These are phyloP conservation scores for Salix dunnii DNA, from an alignment of 345 rosid genomes.

Conservation along the genomic window DNA sequence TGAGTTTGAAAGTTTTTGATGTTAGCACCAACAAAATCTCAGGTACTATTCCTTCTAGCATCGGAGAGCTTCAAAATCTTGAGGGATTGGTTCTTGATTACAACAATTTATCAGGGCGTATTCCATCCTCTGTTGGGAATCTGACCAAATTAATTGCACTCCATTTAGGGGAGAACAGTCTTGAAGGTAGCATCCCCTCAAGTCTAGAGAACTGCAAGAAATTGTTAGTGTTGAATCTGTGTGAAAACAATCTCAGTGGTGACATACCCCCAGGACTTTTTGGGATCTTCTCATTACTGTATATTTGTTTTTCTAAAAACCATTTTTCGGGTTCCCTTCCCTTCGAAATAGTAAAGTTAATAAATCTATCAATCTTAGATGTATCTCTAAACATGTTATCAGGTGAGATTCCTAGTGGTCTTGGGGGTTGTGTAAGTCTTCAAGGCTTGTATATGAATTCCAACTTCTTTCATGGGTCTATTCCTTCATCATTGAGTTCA, in stretches of 20 bases:
- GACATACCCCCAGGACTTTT: not conserved
- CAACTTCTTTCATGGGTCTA: not conserved
- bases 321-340: not conserved
- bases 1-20: not conserved
- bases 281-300: not conserved
- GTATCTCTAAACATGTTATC: not conserved
- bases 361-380: not conserved
- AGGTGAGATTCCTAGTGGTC: not conserved
- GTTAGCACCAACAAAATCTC: constrained; percentile 6
- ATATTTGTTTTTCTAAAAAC: not conserved
- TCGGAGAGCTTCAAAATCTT: constrained; percentile 15
- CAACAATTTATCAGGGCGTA: constrained; percentile 16
- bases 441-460: not conserved
- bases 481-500: not conserved
- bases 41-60: constrained; percentile 9
- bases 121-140: constrained; percentile 30
- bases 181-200: constrained; percentile 28
- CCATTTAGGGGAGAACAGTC: constrained; percentile 14
- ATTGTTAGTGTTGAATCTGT: not conserved
- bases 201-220: constrained; percentile 21
- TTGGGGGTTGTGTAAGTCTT: not conserved
- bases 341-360: not conserved
- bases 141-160: constrained; percentile 6
- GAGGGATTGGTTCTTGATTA: not conserved
- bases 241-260: not conserved